Base-by-base conservation (phyloP, 1,284 basidiomycete genomes). In the Leccinum insigne region DNA sequence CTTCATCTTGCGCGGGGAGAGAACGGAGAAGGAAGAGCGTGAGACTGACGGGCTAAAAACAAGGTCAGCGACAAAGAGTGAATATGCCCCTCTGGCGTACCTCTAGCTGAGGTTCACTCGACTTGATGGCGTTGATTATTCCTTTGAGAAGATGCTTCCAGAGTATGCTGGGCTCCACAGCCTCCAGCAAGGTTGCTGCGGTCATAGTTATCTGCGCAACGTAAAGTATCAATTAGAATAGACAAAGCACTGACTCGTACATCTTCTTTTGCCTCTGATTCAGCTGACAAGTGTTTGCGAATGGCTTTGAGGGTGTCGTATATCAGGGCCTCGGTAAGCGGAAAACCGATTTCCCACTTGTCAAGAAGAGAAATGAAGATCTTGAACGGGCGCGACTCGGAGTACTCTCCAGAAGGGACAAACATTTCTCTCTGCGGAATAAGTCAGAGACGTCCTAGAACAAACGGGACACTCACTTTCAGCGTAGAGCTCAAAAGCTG, bases 341-440 rank as follows among this genome's bases (percentile, higher is more conserved):
- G 84, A 18, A 87, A 87, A 0, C 97, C 97, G 61, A 99, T 91
- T 77, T 98, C 96, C 93, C 95, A 98, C 77, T 98, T 98, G 78
- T 99, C 98, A 68, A 99, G 81, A 16, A 99, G 78, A 1, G 96
- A 96, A 32, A 99, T 89, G 76, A 98, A 97, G 58, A 99, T 93
- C 77, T 96, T 96, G 84, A 95, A 99, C 0, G 98, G 95, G 16
- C 92, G 86, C 1, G 91, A 88, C 67, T 92, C 91, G 0, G 89
- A 82, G 66, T 90, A 88, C 66, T 95, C 90, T 58, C 84, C 80
- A 1, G 87, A 87, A 0, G 87, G 86, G 29, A 84, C 78, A 68
- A 86, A 82, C 92, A 95, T 94, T 68, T 95, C 92, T 42, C 84
- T 82, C 88, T 92, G 35, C 54, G 44, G 61, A 40, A 49, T 54